Evolutionary conservation across 208 protist genomes (phyloP).

Genomic region (Leishmania tarentolae): DNA sequence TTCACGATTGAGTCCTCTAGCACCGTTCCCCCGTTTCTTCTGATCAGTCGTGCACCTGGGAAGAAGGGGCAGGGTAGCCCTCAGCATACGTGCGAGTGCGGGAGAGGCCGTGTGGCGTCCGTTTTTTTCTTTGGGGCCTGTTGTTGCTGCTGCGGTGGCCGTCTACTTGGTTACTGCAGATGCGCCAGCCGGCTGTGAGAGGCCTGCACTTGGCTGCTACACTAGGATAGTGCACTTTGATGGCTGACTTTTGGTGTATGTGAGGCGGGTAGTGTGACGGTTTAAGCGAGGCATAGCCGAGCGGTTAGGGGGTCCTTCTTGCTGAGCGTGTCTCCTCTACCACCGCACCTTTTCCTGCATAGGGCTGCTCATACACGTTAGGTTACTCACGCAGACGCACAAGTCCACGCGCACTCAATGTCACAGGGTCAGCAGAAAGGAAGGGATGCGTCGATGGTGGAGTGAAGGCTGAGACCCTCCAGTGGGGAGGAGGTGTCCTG

Average conservation of each 20-base stretch:
- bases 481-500: neutral
- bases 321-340: neutral
- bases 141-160: neutral
- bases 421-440: neutral
- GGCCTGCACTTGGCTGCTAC: neutral
- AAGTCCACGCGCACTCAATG: neutral
- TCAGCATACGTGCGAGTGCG: neutral
- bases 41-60: neutral
- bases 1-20: neutral
- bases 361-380: neutral
- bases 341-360: neutral
- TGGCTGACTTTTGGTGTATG: neutral
- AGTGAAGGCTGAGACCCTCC: neutral
- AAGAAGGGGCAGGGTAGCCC: neutral
- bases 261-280: neutral
- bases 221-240: neutral
- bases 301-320: neutral
- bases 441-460: neutral
- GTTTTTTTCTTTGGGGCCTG: neutral
- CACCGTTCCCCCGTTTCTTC: neutral
- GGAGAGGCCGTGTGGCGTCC: neutral
- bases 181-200: neutral
- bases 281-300: neutral
- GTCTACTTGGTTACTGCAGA: neutral
- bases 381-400: neutral